Conservation (phyloP, 176 grass and related monocot species). For the Zoysia pacifica region DNA sequence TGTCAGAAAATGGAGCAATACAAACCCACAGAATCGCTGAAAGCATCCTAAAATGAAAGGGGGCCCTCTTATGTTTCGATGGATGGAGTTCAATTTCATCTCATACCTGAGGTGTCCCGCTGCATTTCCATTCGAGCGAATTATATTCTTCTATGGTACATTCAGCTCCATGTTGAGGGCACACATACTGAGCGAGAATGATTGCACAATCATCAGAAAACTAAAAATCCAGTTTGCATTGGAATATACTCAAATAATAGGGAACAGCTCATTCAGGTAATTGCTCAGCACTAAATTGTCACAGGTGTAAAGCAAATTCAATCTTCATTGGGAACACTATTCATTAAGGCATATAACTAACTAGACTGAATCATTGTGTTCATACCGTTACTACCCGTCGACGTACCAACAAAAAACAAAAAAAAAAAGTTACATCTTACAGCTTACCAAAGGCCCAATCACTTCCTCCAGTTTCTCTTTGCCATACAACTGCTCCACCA, state of each 20-base stretch:
- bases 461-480: slow-evolving; percentile 71
- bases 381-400: neutral
- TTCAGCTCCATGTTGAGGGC: slow-evolving; percentile 63
- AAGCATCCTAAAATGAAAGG: slow-evolving; percentile 2
- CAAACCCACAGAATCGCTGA: neutral
- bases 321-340: slow-evolving; percentile 13
- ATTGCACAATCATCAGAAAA: neutral
- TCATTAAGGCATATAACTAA: neutral
- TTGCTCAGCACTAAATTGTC: slow-evolving; percentile 1
- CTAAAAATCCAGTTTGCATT: neutral
- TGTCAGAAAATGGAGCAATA: neutral
- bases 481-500: slow-evolving; percentile 62
- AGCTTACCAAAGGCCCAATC: slow-evolving; percentile 64
- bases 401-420: slow-evolving; percentile 19
- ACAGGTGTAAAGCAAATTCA: neutral
- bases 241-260: neutral
- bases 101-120: slow-evolving; percentile 71
- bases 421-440: neutral
- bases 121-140: slow-evolving; percentile 68
- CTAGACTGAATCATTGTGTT: neutral
- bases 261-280: neutral
- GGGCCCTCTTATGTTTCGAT: neutral
- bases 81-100: slow-evolving; percentile 14
- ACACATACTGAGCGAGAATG: slow-evolving; percentile 44
- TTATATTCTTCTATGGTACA: slow-evolving; percentile 68